These are phyloP conservation scores for Fragilariopsis cylindrus DNA, from an alignment of 108 stramenopile genomes.

Conservation along the genomic window DNA sequence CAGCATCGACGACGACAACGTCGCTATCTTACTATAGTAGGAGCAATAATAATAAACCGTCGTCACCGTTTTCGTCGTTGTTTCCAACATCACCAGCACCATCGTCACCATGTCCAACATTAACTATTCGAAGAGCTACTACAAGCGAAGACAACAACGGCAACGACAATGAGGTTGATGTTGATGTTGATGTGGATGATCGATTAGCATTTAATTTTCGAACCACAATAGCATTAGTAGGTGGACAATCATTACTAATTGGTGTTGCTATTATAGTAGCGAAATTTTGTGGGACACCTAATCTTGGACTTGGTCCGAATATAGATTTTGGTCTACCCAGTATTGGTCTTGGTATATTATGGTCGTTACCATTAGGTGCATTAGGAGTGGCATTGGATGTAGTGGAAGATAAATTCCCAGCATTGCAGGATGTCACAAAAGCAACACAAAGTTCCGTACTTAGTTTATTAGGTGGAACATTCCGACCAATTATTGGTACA, in stretches of 20 bases:
- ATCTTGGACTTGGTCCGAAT: slow-evolving; percentile 58
- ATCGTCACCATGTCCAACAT: no score
- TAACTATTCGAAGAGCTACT: no score
- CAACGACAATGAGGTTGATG: slow-evolving; percentile 1
- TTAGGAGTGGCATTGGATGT: slow-evolving; percentile 52
- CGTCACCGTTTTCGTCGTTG: no score
- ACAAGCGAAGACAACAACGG: not conserved
- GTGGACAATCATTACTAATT: slow-evolving; percentile 68
- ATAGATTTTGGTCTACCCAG: slow-evolving; percentile 35
- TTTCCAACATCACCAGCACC: no score
- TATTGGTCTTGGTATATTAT: slow-evolving; percentile 43
- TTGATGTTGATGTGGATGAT: not conserved
- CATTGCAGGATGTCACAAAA: slow-evolving; percentile 69
- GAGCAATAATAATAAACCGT: no score
- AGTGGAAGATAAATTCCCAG: slow-evolving; percentile 63
- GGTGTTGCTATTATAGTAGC: slow-evolving; percentile 43
- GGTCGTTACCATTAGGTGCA: slow-evolving; percentile 57
- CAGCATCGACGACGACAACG: no score
- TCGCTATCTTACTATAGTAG: no score
- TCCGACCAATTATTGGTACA: slow-evolving; percentile 49
- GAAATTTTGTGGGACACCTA: slow-evolving; percentile 49
- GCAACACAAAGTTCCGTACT: slow-evolving; percentile 80
- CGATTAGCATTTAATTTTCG: slow-evolving; percentile 31
- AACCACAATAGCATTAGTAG: slow-evolving; percentile 58
- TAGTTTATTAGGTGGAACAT: slow-evolving; percentile 59